These are phyloP conservation scores for Naumovozyma baii DNA, from an alignment of 805 yeast genomes.

Conservation along the genomic window DNA sequence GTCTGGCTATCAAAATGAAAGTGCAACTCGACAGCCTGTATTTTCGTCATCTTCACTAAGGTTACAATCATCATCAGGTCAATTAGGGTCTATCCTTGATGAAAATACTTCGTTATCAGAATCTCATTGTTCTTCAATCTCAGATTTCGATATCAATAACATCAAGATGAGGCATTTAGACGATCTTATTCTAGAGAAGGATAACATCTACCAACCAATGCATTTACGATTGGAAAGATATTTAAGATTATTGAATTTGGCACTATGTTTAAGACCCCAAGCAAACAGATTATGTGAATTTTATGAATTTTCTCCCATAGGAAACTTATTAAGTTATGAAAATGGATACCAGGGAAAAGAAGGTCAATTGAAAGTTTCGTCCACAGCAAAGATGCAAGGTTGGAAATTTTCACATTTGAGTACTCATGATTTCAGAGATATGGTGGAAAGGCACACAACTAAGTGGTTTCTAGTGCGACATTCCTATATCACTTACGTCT, in stretches of 20 bases:
- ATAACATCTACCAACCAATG: slow-evolving; percentile 22
- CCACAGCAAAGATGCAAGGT: slow-evolving; percentile 82
- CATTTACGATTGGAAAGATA: slow-evolving; percentile 48
- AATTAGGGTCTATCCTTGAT: not conserved
- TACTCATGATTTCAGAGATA: slow-evolving; percentile 67
- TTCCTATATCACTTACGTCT: slow-evolving; percentile 76
- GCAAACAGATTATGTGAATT: slow-evolving; percentile 77
- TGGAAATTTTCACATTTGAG: slow-evolving; percentile 91
- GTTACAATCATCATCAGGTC: slow-evolving; percentile 1
- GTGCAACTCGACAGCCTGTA: not conserved
- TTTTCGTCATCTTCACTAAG: not conserved
- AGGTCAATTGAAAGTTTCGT: slow-evolving; percentile 70
- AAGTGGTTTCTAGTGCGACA: slow-evolving; percentile 88
- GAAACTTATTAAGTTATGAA: slow-evolving; percentile 75
- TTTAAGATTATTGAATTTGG: slow-evolving; percentile 48
- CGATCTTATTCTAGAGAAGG: slow-evolving; percentile 21
- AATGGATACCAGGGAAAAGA: slow-evolving; percentile 78
- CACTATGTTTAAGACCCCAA: slow-evolving; percentile 64
- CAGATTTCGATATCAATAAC: slow-evolving; percentile 8
- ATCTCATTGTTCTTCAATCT: slow-evolving; percentile 2
- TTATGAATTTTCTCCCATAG: slow-evolving; percentile 82
- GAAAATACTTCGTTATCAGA: slow-evolving; percentile 1
- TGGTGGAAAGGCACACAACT: slow-evolving; percentile 82
- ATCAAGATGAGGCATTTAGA: slow-evolving; percentile 24
- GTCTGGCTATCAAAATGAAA: not conserved